These are phyloP conservation scores for Spinacia oleracea DNA, from an alignment of 179 eudicot genomes.

Conservation along the genomic window DNA sequence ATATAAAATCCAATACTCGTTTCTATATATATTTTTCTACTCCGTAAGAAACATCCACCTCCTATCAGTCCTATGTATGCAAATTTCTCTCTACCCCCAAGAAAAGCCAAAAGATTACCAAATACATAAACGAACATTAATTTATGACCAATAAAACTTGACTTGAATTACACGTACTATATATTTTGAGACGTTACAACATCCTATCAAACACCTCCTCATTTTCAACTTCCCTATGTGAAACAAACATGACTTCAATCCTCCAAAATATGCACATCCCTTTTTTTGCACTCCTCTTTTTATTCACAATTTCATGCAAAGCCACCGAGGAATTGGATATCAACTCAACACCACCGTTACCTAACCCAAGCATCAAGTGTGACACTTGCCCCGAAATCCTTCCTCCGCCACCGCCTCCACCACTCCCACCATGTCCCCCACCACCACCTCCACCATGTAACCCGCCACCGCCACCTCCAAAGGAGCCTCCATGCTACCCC, in stretches of 20 bases:
- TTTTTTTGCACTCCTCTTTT: not conserved
- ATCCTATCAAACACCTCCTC: not conserved
- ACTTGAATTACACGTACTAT: conserved; percentile 16
- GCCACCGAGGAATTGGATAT: conserved; percentile 15
- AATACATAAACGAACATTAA: not conserved
- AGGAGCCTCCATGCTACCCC: conserved; percentile 22
- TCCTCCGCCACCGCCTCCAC: conserved; percentile 28
- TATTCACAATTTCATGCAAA: conserved; percentile 21
- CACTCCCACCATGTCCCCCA: conserved; percentile 16
- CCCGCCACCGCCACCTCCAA: conserved; percentile 29
- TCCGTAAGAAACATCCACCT: no score
- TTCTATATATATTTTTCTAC: no score
- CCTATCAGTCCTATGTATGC: not conserved
- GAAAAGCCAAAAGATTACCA: not conserved
- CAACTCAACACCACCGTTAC: not conserved
- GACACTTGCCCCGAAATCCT: conserved; percentile 32
- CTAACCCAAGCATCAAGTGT: conserved; percentile 33
- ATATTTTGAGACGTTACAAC: conserved; percentile 11
- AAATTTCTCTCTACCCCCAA: not conserved
- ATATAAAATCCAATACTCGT: no score
- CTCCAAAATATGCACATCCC: conserved; percentile 3
- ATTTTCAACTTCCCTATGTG: not conserved
- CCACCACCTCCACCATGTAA: conserved; percentile 22
- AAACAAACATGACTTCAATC: not conserved
- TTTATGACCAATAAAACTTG: conserved; percentile 10